phyloP scores from a whole-genome alignment of 164 flowering plant genomes.

The Annona cherimola region DNA sequence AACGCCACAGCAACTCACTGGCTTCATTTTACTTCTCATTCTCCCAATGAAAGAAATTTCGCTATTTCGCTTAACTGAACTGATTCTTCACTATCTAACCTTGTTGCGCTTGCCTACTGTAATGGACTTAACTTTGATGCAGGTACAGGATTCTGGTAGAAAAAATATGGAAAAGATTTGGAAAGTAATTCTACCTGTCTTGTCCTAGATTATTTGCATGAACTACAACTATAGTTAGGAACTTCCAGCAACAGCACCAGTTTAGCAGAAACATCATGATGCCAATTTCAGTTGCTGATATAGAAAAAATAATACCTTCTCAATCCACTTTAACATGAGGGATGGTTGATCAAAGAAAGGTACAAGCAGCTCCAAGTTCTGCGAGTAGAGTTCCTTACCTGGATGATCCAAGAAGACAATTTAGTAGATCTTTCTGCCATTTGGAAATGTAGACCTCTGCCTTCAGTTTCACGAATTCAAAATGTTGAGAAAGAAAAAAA shows the following conservation, averaged over 20 bases:
- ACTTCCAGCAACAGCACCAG: neutral
- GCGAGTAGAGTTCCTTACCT: conserved; percentile 76
- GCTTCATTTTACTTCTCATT: neutral
- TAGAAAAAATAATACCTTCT: conserved; percentile 46
- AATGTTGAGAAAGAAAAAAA: no score
- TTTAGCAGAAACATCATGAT: neutral
- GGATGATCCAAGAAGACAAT: conserved; percentile 13
- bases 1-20: neutral
- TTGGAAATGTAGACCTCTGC: neutral
- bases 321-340: conserved; percentile 52
- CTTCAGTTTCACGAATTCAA: no score
- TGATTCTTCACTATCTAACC: neutral
- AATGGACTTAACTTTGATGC: neutral
- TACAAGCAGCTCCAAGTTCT: conserved; percentile 82
- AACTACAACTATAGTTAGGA: neutral
- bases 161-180: neutral
- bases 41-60: neutral
- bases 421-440: neutral
- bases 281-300: neutral
- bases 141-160: neutral
- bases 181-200: neutral
- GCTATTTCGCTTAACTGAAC: neutral
- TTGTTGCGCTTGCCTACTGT: neutral
- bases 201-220: neutral
- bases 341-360: conserved; percentile 84